phyloP scores from a whole-genome alignment of 805 yeast species.

The Yamadazyma ubonensis region DNA sequence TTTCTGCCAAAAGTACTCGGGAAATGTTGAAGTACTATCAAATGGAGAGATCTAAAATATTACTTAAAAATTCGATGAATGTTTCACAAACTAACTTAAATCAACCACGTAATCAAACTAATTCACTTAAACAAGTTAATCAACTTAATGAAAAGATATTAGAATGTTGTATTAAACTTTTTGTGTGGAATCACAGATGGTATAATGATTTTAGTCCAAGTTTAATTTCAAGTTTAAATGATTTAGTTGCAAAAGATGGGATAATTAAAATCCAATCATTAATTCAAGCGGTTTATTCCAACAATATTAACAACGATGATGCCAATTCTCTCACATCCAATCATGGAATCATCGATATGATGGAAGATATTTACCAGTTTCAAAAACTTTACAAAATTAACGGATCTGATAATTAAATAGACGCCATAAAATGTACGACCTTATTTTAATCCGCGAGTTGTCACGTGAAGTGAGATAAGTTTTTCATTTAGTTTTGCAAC shows the following conservation, averaged over 20 bases:
- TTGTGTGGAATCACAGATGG: slow-evolving; percentile 99
- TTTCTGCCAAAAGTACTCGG: slow-evolving; percentile 76
- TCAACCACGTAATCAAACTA: slow-evolving; percentile 13
- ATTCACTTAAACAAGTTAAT: slow-evolving; percentile 35
- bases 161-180: slow-evolving; percentile 67
- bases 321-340: not conserved
- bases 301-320: slow-evolving; percentile 19
- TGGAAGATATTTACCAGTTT: slow-evolving; percentile 51
- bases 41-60: slow-evolving; percentile 43
- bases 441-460: not conserved
- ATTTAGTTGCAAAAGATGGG: slow-evolving; percentile 74
- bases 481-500: slow-evolving; percentile 4
- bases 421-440: not conserved
- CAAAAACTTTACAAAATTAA: slow-evolving; percentile 44
- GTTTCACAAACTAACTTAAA: slow-evolving; percentile 6
- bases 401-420: slow-evolving; percentile 41
- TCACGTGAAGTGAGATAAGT: slow-evolving; percentile 10
- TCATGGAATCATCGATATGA: slow-evolving; percentile 56
- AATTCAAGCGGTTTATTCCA: slow-evolving; percentile 62
- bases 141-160: slow-evolving; percentile 57
- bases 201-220: slow-evolving; percentile 84
- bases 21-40: slow-evolving; percentile 67
- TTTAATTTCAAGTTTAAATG: slow-evolving; percentile 55
- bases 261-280: slow-evolving; percentile 71
- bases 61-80: slow-evolving; percentile 27